Conservation (phyloP, 2,329 filamentous ascomycete genomes). For the Nemania abortiva region DNA sequence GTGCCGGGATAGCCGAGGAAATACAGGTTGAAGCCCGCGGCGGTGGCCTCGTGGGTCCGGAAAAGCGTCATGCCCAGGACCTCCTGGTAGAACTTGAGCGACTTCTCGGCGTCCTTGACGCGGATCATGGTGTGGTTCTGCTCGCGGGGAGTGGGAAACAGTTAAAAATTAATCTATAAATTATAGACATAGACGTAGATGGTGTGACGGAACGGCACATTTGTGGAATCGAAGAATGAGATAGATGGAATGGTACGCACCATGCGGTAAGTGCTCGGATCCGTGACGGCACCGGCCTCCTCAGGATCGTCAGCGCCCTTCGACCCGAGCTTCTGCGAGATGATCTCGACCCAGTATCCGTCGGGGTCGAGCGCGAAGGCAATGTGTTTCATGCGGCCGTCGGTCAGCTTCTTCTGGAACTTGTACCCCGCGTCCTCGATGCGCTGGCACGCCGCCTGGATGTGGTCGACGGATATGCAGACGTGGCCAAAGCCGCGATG, state of each 20-base stretch:
- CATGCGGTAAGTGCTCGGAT: conserved; percentile 80
- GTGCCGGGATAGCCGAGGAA: conserved; percentile 84
- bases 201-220: background rate
- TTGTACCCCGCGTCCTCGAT: conserved; percentile 90
- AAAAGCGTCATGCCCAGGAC: conserved; percentile 88
- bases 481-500: conserved; percentile 87
- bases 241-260: conserved; percentile 48
- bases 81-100: conserved; percentile 84
- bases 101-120: conserved; percentile 83
- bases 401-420: conserved; percentile 94
- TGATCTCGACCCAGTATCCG: conserved; percentile 87
- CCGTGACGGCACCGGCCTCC: conserved; percentile 77
- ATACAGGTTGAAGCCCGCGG: conserved; percentile 87
- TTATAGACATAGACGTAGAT: no score
- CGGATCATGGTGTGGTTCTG: conserved; percentile 95
- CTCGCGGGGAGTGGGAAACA: background rate
- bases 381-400: conserved; percentile 88
- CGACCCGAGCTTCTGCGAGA: conserved; percentile 72
- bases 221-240: background rate
- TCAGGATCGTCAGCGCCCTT: conserved; percentile 72
- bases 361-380: conserved; percentile 93
- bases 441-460: conserved; percentile 89
- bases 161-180: background rate
- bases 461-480: conserved; percentile 84
- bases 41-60: conserved; percentile 76